phyloP scores from a whole-genome alignment of 129 eudicot genomes.

The Centaurea solstitialis region DNA sequence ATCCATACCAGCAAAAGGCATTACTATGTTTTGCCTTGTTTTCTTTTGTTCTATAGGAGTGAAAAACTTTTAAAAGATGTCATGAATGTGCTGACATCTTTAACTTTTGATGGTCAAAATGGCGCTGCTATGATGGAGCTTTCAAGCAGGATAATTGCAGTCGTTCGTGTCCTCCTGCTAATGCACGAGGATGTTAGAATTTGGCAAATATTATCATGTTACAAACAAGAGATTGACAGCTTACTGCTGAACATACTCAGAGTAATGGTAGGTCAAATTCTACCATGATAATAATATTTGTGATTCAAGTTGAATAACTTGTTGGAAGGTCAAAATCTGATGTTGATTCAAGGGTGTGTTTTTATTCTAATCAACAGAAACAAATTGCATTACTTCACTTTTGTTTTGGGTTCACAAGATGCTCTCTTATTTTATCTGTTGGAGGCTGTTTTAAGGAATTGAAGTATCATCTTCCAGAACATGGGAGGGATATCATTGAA shows the following conservation, averaged over 20 bases:
- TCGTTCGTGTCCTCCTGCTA: slow-evolving; percentile 43
- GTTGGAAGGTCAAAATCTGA: background rate
- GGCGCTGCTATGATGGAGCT: slow-evolving; percentile 21
- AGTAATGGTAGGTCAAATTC: slow-evolving; percentile 44
- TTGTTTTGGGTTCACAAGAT: no score
- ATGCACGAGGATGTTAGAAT: slow-evolving; percentile 54
- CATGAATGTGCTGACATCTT: slow-evolving; percentile 48
- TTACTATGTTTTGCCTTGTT: slow-evolving; percentile 71
- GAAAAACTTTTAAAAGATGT: slow-evolving; percentile 40
- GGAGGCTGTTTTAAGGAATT: no score
- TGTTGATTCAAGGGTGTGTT: background rate
- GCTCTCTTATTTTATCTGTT: no score
- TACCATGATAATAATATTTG: no score
- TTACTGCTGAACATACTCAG: slow-evolving; percentile 43
- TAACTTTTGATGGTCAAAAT: slow-evolving; percentile 24
- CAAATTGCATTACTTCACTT: no score
- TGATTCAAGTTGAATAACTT: background rate
- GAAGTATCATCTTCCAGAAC: background rate
- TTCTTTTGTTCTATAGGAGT: slow-evolving; percentile 55
- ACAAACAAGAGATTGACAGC: slow-evolving; percentile 48
- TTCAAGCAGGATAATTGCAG: slow-evolving; percentile 44
- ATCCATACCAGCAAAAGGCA: slow-evolving; percentile 24
- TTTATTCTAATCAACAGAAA: background rate
- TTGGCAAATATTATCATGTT: slow-evolving; percentile 33
- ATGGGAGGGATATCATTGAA: background rate